These are phyloP conservation scores for Globisporangium cystogenes DNA, from an alignment of 352 stramenopile genomes.

Conservation along the genomic window DNA sequence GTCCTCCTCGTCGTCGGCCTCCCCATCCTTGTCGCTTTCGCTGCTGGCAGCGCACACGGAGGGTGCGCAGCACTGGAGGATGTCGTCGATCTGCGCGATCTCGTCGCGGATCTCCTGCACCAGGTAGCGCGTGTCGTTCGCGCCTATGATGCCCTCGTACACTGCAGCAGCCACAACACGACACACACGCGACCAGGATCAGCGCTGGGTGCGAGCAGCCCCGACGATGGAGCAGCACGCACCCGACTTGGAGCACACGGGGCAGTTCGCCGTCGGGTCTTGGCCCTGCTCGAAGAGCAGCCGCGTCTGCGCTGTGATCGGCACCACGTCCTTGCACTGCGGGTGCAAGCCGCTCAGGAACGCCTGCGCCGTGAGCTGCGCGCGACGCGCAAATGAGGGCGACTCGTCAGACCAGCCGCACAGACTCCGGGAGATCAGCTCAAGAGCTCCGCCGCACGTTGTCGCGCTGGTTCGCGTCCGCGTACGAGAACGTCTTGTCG, in stretches of 20 bases:
- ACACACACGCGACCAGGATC: neutral
- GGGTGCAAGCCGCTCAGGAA: conserved; percentile 55
- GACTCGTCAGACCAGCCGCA: neutral
- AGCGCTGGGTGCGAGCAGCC: neutral
- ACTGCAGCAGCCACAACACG: conserved; percentile 24
- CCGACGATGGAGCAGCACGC: neutral
- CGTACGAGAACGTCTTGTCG: conserved; percentile 57
- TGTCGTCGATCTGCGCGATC: conserved; percentile 48
- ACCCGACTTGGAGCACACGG: conserved; percentile 60
- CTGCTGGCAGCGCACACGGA: conserved; percentile 30
- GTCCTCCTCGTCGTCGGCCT: neutral
- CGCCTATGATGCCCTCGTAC: conserved; percentile 66
- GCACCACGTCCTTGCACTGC: conserved; percentile 43
- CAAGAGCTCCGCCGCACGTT: conserved; percentile 27
- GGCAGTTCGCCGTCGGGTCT: conserved; percentile 57
- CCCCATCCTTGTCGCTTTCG: neutral
- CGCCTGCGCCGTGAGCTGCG: conserved; percentile 51
- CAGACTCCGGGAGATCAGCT: neutral
- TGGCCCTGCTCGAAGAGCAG: conserved; percentile 74
- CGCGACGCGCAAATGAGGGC: neutral
- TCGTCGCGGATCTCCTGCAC: conserved; percentile 48
- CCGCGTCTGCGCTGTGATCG: conserved; percentile 47
- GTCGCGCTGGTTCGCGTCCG: conserved; percentile 68
- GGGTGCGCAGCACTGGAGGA: conserved; percentile 58
- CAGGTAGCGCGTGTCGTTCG: conserved; percentile 49